A percentile compares a stretch with the other conserved stretches of the same genome.
Conservation (phyloP, 129 eudicot genomes). For the Tanacetum coccineum region DNA sequence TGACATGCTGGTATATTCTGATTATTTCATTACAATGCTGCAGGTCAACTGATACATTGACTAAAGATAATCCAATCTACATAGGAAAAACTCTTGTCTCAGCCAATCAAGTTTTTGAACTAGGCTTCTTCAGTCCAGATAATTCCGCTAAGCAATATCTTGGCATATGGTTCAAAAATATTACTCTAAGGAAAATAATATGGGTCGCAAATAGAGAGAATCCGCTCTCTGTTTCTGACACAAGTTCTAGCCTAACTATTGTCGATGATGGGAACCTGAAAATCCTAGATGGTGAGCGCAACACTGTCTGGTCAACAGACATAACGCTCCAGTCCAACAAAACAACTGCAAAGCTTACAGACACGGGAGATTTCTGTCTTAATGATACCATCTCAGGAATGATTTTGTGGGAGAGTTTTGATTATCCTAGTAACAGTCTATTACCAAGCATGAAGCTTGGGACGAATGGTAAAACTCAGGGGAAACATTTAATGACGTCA, state of each 20-base stretch:
- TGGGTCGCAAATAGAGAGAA: constrained; percentile 35
- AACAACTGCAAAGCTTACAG: constrained; percentile 20
- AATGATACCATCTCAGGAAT: constrained; percentile 10
- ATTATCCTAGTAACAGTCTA: constrained; percentile 26
- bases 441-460: constrained; percentile 27
- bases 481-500: constrained; percentile 7
- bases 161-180: constrained; percentile 34
- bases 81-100: constrained; percentile 30
- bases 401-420: constrained; percentile 35
- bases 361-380: constrained; percentile 26
- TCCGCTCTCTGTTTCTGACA: constrained; percentile 22
- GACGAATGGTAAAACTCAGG: not conserved
- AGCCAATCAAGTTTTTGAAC: constrained; percentile 26
- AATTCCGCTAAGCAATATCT: constrained; percentile 23
- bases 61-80: no score
- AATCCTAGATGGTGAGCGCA: constrained; percentile 19
- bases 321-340: not conserved
- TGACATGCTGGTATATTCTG: constrained; percentile 17
- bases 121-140: constrained; percentile 32
- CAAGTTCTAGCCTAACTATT: constrained; percentile 19
- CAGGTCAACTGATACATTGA: no score
- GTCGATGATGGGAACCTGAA: constrained; percentile 27
- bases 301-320: constrained; percentile 24
- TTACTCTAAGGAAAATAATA: not conserved
- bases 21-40: constrained; percentile 1